Evolutionary conservation across 768 basidiomycete species (phyloP).

Genomic region (Suillus plorans): DNA sequence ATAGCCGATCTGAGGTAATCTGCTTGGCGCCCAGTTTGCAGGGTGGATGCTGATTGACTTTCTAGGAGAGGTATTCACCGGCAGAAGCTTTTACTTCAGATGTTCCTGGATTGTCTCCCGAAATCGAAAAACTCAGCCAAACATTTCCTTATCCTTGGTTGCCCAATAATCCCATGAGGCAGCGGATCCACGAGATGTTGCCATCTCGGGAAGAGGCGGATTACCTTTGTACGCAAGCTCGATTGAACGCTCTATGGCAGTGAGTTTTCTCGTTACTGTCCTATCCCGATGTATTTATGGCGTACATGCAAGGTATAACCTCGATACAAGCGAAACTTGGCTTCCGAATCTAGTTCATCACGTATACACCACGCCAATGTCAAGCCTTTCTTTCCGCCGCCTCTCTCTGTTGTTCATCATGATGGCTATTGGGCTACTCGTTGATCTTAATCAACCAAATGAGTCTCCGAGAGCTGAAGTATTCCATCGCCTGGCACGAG

Average conservation of each 20-base stretch:
- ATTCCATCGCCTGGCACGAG: constrained; percentile 65
- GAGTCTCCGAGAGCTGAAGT: constrained; percentile 60
- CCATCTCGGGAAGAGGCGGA: constrained; percentile 60
- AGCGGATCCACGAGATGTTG: constrained; percentile 61
- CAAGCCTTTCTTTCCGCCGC: constrained; percentile 62
- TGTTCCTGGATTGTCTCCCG: constrained; percentile 25
- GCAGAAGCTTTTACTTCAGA: constrained; percentile 21
- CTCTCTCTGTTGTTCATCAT: constrained; percentile 70
- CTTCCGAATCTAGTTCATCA: constrained; percentile 68
- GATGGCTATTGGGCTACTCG: constrained; percentile 68
- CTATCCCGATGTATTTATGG: neutral
- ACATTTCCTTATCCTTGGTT: constrained; percentile 73
- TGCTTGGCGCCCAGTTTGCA: neutral
- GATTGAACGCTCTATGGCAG: constrained; percentile 74
- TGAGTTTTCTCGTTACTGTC: constrained; percentile 35
- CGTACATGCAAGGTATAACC: constrained; percentile 50
- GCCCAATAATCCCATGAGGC: constrained; percentile 60
- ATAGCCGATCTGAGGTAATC: constrained; percentile 26
- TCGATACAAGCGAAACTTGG: constrained; percentile 70
- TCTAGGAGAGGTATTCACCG: constrained; percentile 27
- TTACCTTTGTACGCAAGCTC: constrained; percentile 61
- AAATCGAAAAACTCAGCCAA: constrained; percentile 51
- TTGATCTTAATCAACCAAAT: constrained; percentile 57
- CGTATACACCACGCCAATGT: constrained; percentile 60
- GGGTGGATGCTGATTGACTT: neutral